Base-by-base conservation (phyloP, 257 asterid genomes). In the Gentiana macrophylla region DNA sequence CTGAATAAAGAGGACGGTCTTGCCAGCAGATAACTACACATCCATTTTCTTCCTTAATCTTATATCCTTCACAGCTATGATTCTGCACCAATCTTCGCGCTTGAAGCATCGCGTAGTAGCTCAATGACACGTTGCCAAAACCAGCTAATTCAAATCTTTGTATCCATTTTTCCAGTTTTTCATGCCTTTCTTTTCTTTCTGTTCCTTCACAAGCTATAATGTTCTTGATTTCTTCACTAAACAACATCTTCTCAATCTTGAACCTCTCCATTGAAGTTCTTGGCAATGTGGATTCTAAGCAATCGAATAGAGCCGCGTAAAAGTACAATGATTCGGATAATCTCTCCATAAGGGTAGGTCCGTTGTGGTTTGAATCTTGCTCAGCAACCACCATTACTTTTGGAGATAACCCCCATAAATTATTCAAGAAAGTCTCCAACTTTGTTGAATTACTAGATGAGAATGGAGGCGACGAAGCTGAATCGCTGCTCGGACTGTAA, bases 21-120 rank as follows among this genome's bases (percentile, higher is more conserved):
- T 91, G 94, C 98, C 98, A 91, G 70, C 94, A 87, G 38, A 83
- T 82, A 55, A 86, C 94, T 50, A 84, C 84, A 1, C 86, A 68
- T 2, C 95, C 96, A 32, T 74, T 82, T 60, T 86, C 95, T 64
- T 86, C 96, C 66, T 70, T 86, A 24, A 91, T 91, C 84, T 79
- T 91, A 71, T 91, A 91, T 12, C 98, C 98, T 24, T 86, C 98
- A 59, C 92, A 79, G 50, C 80, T 74, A 37, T 64, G 74, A 32
- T 81, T 71, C 68, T 86, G 95, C 69, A 91, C 62, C 53, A 91
- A 58, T 60, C 94, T 76, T 72, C 78, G 87, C 0, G 95, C 98
- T 49, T 91, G 98, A 73, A 87, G 56, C 95, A 87, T 73, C 1
- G 94, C 86, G 35, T 91, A 91, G 60, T 91, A 91, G 74, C 98